A percentile compares a stretch with the other conserved stretches of the same genome.
phyloP scores from a whole-genome alignment of 1,284 basidiomycete species.

The Chalciporus sp. region DNA sequence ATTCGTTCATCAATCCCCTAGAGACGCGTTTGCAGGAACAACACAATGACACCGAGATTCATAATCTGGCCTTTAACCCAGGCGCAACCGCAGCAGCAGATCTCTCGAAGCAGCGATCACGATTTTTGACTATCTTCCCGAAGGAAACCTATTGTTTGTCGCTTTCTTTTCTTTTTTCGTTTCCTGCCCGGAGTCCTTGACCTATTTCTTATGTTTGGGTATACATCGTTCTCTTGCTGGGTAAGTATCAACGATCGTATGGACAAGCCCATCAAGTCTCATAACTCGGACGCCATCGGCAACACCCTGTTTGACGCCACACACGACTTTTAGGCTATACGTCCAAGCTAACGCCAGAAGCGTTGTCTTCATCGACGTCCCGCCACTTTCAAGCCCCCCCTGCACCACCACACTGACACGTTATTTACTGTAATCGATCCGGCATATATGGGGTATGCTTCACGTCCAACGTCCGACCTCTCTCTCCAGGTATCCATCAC shows the following conservation, averaged over 20 bases:
- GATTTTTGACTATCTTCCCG: slow-evolving; percentile 11
- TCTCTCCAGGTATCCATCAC: no score
- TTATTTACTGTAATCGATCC: no score
- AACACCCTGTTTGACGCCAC: slow-evolving; percentile 26
- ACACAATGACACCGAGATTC: no score
- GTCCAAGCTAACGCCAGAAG: slow-evolving; percentile 56
- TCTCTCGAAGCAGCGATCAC: slow-evolving; percentile 17
- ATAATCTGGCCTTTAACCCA: slow-evolving; percentile 16
- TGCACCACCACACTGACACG: no score
- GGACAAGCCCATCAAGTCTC: slow-evolving; percentile 6
- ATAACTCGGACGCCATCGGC: slow-evolving; percentile 23
- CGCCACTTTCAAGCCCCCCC: no score
- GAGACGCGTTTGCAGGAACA: no score
- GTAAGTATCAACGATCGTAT: slow-evolving; percentile 34
- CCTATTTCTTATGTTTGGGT: not conserved
- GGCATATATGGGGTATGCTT: no score
- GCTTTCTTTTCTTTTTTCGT: not conserved
- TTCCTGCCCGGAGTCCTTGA: no score
- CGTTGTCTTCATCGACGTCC: slow-evolving; percentile 64
- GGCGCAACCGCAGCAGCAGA: slow-evolving; percentile 21
- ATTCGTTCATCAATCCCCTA: no score
- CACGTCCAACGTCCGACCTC: no score
- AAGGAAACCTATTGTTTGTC: not conserved
- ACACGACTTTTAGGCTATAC: slow-evolving; percentile 29
- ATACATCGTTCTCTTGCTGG: slow-evolving; percentile 25